These are phyloP conservation scores for Bassia scoparia DNA, from an alignment of 148 eudicot genomes.

Conservation along the genomic window DNA sequence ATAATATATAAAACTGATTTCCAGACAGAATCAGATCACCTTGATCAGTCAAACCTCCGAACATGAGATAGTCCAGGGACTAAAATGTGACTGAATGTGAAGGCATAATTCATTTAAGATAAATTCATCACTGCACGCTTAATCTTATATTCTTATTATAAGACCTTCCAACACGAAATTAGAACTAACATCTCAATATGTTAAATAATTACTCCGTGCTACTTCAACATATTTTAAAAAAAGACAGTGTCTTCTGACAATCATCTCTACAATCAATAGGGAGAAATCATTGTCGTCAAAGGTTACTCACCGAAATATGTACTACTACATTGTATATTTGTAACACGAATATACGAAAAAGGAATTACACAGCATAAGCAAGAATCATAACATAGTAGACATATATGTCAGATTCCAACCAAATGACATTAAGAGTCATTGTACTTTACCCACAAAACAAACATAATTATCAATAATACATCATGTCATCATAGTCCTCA, in stretches of 20 bases:
- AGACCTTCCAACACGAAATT: neutral
- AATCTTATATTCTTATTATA: neutral
- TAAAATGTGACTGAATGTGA: too few species aligned
- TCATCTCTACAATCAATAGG: neutral
- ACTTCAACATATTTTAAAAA: neutral
- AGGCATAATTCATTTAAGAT: too few species aligned
- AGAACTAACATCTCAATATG: neutral
- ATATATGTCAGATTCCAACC: slow-evolving; percentile 9
- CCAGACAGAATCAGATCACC: too few species aligned
- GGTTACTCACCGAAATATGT: neutral
- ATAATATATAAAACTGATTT: too few species aligned
- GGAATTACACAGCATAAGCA: neutral
- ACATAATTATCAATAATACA: neutral
- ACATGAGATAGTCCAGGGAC: too few species aligned
- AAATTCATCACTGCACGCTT: too few species aligned
- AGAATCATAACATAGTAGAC: neutral
- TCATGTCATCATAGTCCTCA: too few species aligned
- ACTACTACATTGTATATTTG: neutral
- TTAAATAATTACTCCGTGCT: too few species aligned
- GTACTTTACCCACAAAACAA: slow-evolving; percentile 3
- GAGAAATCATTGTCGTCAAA: neutral
- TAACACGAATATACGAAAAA: neutral
- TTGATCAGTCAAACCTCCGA: too few species aligned
- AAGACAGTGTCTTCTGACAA: slow-evolving; percentile 1
- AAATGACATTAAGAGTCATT: neutral